Evolutionary conservation across 305 asterid genomes (phyloP).

Genomic region (Solanum hybrid): DNA sequence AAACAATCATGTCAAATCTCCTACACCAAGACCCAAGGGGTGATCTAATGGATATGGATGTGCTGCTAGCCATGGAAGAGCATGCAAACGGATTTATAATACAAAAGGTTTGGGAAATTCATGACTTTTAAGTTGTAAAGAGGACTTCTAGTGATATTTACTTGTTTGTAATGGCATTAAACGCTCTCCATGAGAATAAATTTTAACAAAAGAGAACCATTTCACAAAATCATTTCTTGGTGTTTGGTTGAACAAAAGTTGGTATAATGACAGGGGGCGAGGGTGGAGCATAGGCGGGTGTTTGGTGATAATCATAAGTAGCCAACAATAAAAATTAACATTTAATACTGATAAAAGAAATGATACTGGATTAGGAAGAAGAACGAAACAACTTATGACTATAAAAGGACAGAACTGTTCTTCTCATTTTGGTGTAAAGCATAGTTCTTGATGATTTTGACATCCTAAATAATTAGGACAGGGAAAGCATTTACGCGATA

Average conservation of each 20-base stretch:
- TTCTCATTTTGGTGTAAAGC: not conserved
- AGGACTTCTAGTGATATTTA: not conserved
- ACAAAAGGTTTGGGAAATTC: not conserved
- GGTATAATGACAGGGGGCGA: not conserved
- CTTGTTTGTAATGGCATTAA: not conserved
- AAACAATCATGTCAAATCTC: not conserved
- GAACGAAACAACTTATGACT: not conserved
- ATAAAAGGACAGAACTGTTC: not conserved
- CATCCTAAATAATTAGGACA: not conserved
- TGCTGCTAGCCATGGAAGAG: not conserved
- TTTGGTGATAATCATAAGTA: not conserved
- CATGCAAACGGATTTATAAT: not conserved
- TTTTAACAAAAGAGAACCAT: not conserved
- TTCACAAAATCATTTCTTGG: not conserved
- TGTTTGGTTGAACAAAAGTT: not conserved
- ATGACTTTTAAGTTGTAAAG: not conserved
- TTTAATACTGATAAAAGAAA: not conserved
- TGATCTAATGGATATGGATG: not conserved
- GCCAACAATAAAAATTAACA: not conserved
- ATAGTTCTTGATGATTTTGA: not conserved
- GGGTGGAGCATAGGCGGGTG: not conserved
- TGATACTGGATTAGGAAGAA: not conserved
- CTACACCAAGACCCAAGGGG: not conserved
- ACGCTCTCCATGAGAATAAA: not conserved
- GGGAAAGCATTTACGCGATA: not conserved